Percentiles rank a stretch among this genome's conserved stretches.
These are phyloP conservation scores for Thermothelomyces thermophilus DNA, from an alignment of 2,329 filamentous ascomycete genomes.

Conservation along the genomic window DNA sequence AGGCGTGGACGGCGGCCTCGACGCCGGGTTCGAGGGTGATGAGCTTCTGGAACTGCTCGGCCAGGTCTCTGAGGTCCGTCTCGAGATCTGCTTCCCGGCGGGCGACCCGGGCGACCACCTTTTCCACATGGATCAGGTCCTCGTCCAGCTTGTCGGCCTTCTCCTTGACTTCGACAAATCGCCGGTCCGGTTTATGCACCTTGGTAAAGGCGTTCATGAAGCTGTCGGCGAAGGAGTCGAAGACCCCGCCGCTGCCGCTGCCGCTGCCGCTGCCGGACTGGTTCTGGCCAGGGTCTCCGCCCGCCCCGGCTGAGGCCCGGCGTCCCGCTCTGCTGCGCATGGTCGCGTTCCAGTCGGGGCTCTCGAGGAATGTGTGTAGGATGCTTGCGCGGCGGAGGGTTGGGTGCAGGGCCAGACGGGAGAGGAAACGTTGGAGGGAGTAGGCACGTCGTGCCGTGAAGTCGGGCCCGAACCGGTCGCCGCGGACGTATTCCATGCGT, in stretches of 20 bases:
- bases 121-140: slow-evolving; percentile 86
- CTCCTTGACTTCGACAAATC: slow-evolving; percentile 90
- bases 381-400: slow-evolving; percentile 77
- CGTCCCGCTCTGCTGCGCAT: slow-evolving; percentile 75
- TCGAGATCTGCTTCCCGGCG: slow-evolving; percentile 84
- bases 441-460: slow-evolving; percentile 85
- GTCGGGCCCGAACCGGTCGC: slow-evolving; percentile 88
- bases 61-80: slow-evolving; percentile 79
- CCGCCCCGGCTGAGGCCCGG: slow-evolving; percentile 30
- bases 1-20: slow-evolving; percentile 73
- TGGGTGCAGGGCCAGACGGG: slow-evolving; percentile 79
- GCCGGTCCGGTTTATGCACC: slow-evolving; percentile 87
- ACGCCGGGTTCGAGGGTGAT: slow-evolving; percentile 83
- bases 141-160: slow-evolving; percentile 91
- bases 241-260: slow-evolving; percentile 60
- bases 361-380: slow-evolving; percentile 85
- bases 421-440: slow-evolving; percentile 85
- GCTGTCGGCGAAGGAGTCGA: slow-evolving; percentile 91
- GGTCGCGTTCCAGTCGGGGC: slow-evolving; percentile 90
- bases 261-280: background rate
- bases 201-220: slow-evolving; percentile 98
- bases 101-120: slow-evolving; percentile 86
- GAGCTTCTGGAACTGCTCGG: slow-evolving; percentile 91
- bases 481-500: slow-evolving; percentile 97
- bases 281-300: slow-evolving; percentile 29